Base-by-base conservation (phyloP, 495 filamentous ascomycete genomes). In the Penicillium macrosclerotiorum region DNA sequence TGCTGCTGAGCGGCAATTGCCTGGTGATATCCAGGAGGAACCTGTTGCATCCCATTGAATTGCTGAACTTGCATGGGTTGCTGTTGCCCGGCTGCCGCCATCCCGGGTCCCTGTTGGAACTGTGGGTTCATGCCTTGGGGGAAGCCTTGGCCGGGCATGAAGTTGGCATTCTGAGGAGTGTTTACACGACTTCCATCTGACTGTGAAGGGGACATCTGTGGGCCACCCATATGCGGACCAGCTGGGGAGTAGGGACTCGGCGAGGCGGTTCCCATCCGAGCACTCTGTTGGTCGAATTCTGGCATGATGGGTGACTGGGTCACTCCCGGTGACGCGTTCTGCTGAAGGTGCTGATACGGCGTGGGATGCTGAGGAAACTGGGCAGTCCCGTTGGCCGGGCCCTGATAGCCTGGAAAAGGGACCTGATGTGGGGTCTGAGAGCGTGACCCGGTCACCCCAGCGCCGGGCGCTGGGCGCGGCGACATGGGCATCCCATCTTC, bases 251-350 rank as follows among this genome's bases (percentile, higher is more conserved):
- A 96, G 0, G 90, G 90, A 61, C 89, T 89, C 3, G 92, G 92
- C 12, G 92, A 96, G 24, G 89, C 83, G 19, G 93, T 96, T 47
- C 89, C 83, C 64, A 96, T 85, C 43, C 90, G 88, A 11, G 85
- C 86, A 26, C 82, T 79, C 55, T 75, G 75, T 32, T 74, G 75
- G 26, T 82, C 77, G 52, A 82, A 88, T 3, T 80, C 69, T 65
- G 93, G 90, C 65, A 91, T 90, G 78, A 56, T 89, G 77, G 92
- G 92, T 2, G 92, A 96, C 31, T 90, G 91, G 14, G 88, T 92
- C 40, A 90, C 83, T 62, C 85, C 91, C 31, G 82, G 75, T 8
- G 90, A 86, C 23, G 83, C 82, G 59, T 85, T 84, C 62, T 89
- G 85, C 63, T 90, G 88, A 17, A 94, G 81, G 57, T 93, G 89